These are phyloP conservation scores for Yamadazyma takamatsuzukensis DNA, from an alignment of 805 yeast species.

Conservation along the genomic window DNA sequence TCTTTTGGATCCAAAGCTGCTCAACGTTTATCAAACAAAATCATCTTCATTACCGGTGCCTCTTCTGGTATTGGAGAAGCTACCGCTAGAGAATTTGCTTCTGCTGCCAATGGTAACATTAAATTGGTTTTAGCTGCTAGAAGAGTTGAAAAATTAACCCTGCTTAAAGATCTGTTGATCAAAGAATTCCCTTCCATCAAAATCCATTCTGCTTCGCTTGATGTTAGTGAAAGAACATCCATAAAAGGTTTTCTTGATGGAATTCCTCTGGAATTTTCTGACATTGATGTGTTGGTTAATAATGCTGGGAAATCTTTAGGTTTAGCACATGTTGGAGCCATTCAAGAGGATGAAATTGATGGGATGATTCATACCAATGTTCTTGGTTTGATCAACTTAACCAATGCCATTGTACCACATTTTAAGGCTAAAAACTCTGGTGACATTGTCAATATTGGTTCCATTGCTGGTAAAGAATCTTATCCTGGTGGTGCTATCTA, in stretches of 20 bases:
- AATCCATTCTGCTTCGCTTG: conserved; percentile 28
- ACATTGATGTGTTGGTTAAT: conserved; percentile 35
- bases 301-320: conserved; percentile 42
- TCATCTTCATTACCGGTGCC: conserved; percentile 38
- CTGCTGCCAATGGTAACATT: conserved; percentile 35
- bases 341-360: conserved; percentile 24
- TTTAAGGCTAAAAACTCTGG: conserved; percentile 33
- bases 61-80: conserved; percentile 44
- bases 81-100: conserved; percentile 36
- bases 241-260: conserved; percentile 25
- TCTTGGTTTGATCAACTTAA: conserved; percentile 31
- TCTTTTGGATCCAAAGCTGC: conserved; percentile 36
- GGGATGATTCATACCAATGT: conserved; percentile 40
- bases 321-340: conserved; percentile 26
- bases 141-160: conserved; percentile 26
- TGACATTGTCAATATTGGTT: conserved; percentile 35
- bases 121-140: conserved; percentile 37
- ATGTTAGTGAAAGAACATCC: conserved; percentile 24
- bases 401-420: conserved; percentile 36
- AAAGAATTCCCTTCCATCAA: conserved; percentile 21
- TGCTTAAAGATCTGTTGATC: conserved; percentile 22
- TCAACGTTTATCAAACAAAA: conserved; percentile 35
- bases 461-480: conserved; percentile 36
- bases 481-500: conserved; percentile 38
- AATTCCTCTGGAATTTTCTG: conserved; percentile 32